A percentile compares a stretch with the other conserved stretches of the same genome.
These are phyloP conservation scores for Paspalum vaginatum DNA, from an alignment of 176 grass and related monocot species.

Conservation along the genomic window DNA sequence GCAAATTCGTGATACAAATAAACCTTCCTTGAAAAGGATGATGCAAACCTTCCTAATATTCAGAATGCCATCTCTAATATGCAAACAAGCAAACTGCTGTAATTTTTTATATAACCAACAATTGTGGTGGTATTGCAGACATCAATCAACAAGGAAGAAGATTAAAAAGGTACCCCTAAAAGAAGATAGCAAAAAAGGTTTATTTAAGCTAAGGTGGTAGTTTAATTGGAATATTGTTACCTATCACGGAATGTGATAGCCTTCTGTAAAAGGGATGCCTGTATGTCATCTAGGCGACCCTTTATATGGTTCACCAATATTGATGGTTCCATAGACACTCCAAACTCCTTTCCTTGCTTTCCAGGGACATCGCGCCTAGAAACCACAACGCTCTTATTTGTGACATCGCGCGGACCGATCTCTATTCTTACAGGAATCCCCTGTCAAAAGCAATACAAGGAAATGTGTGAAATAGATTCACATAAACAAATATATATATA, in stretches of 20 bases:
- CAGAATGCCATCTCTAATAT: background rate
- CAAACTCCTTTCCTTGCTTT: conserved; percentile 96
- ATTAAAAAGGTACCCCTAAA: background rate
- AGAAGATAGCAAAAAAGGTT: background rate
- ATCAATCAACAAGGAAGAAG: background rate
- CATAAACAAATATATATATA: background rate
- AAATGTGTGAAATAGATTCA: conserved; percentile 27
- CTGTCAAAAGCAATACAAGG: conserved; percentile 48
- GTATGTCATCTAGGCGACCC: conserved; percentile 86
- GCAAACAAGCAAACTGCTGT: background rate
- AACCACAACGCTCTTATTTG: conserved; percentile 75
- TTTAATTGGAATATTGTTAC: conserved; percentile 35
- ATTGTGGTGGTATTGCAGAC: background rate
- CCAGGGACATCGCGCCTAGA: conserved; percentile 88
- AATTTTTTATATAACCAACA: background rate
- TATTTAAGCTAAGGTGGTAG: background rate
- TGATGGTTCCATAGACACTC: conserved; percentile 85
- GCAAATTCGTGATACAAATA: background rate
- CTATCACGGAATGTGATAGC: conserved; percentile 93
- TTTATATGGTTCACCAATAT: conserved; percentile 74
- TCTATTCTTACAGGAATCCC: conserved; percentile 89
- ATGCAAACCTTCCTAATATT: background rate
- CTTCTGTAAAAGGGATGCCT: conserved; percentile 75
- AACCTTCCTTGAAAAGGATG: background rate
- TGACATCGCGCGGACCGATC: conserved; percentile 87